These are phyloP conservation scores for Leucogyrophana mollusca DNA, from an alignment of 768 basidiomycete species.

Conservation along the genomic window DNA sequence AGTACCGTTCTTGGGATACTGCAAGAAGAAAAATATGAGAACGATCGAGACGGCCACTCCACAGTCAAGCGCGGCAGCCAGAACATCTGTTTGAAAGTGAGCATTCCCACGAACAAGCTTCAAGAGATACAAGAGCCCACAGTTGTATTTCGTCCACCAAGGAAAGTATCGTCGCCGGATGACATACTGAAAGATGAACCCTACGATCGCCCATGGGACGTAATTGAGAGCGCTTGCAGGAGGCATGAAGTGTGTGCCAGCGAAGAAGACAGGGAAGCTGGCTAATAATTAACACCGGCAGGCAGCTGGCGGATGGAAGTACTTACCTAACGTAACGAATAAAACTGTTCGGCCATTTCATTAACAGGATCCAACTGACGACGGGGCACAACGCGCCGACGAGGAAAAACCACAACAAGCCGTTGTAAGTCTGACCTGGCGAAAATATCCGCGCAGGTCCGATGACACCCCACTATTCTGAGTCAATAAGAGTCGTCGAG, in stretches of 20 bases:
- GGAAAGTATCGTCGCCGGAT: slow-evolving; percentile 26
- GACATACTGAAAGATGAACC: slow-evolving; percentile 44
- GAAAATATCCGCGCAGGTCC: slow-evolving; percentile 37
- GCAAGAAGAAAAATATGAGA: slow-evolving; percentile 33
- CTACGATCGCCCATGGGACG: slow-evolving; percentile 41
- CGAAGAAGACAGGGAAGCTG: slow-evolving; percentile 38
- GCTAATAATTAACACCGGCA: background rate
- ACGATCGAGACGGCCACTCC: slow-evolving; percentile 10
- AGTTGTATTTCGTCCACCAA: slow-evolving; percentile 40
- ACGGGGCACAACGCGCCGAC: slow-evolving; percentile 35
- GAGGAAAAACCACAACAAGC: slow-evolving; percentile 30
- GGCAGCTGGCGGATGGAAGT: background rate
- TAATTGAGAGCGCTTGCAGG: slow-evolving; percentile 49
- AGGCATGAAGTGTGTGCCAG: slow-evolving; percentile 39
- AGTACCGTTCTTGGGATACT: slow-evolving; percentile 15
- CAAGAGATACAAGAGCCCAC: slow-evolving; percentile 12
- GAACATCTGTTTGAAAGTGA: slow-evolving; percentile 24
- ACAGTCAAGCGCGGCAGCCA: slow-evolving; percentile 32
- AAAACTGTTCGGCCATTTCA: slow-evolving; percentile 39
- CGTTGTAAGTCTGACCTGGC: slow-evolving; percentile 27
- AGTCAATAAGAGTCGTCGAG: slow-evolving; percentile 19
- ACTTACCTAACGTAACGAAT: slow-evolving; percentile 57
- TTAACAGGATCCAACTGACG: slow-evolving; percentile 29
- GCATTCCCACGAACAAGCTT: no score
- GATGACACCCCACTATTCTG: slow-evolving; percentile 23